Conservation (phyloP, 148 eudicot genomes). For the Nepenthes gracilis region DNA sequence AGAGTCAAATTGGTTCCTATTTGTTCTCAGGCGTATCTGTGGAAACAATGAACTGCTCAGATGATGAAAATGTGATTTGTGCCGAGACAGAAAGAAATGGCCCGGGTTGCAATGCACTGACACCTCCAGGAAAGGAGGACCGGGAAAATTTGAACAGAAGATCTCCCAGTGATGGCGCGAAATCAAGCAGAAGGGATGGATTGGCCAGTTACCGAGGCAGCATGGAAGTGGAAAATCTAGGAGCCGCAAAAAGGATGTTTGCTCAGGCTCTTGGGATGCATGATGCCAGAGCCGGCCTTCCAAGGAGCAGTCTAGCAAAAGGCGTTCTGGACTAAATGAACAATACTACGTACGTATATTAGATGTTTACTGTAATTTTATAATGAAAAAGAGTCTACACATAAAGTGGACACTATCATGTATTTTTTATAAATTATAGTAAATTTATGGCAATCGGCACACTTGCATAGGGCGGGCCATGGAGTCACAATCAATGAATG, state of each 20-base stretch:
- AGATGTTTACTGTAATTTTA: no score
- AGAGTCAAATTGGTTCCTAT: slow-evolving; percentile 11
- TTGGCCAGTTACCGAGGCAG: slow-evolving; percentile 13
- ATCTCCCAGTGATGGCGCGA: slow-evolving; percentile 9
- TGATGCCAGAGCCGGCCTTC: slow-evolving; percentile 19
- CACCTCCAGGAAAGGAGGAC: slow-evolving; percentile 4
- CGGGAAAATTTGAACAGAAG: slow-evolving; percentile 9
- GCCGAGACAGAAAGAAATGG: slow-evolving; percentile 8
- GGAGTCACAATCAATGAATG: no score
- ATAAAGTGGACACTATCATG: no score
- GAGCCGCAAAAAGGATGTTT: slow-evolving; percentile 95
- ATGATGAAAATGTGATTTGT: slow-evolving; percentile 5
- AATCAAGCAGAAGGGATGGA: slow-evolving; percentile 21
- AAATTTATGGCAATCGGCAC: no score
- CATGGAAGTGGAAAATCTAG: slow-evolving; percentile 55
- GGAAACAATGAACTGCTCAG: not conserved
- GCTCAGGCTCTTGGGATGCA: slow-evolving; percentile 70
- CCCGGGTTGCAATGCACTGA: slow-evolving; percentile 4
- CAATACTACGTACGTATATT: no score
- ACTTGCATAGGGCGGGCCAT: no score
- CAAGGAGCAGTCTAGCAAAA: slow-evolving; percentile 20
- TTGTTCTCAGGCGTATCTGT: slow-evolving; percentile 10
- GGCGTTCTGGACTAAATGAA: slow-evolving; percentile 3
- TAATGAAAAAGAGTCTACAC: no score
- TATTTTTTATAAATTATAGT: no score